These are phyloP conservation scores for Trifolium subterraneum DNA, from an alignment of 306 rosid species.

Conservation along the genomic window DNA sequence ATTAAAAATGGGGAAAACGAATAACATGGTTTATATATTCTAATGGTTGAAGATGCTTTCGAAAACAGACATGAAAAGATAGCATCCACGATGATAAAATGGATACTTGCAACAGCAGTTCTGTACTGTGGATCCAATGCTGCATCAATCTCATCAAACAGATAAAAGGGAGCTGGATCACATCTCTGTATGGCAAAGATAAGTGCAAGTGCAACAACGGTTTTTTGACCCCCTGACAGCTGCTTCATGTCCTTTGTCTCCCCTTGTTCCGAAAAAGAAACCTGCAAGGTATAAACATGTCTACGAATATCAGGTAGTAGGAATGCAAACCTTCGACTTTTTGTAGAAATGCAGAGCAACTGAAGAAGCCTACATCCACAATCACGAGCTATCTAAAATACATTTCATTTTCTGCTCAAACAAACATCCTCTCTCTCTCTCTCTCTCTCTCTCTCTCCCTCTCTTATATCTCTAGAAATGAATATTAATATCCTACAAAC, in stretches of 20 bases:
- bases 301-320: slow-evolving; percentile 32
- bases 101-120: slow-evolving; percentile 98
- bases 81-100: slow-evolving; percentile 29
- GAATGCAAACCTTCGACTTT: slow-evolving; percentile 4
- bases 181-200: slow-evolving; percentile 99
- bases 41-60: too few relatives aligned
- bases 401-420: not conserved
- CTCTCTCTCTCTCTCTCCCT: too few relatives aligned
- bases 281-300: slow-evolving; percentile 56
- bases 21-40: too few relatives aligned
- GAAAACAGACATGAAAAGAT: slow-evolving; percentile 26
- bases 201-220: slow-evolving; percentile 97
- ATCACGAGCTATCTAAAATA: slow-evolving; percentile 1
- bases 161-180: slow-evolving; percentile 99
- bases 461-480: slow-evolving; percentile 2
- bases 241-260: slow-evolving; percentile 98
- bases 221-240: slow-evolving; percentile 97
- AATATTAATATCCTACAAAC: slow-evolving; percentile 19
- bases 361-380: slow-evolving; percentile 20
- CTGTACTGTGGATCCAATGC: slow-evolving; percentile 98
- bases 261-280: slow-evolving; percentile 95
- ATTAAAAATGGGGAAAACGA: too few relatives aligned
- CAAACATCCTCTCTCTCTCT: too few relatives aligned
- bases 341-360: not conserved
- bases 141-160: slow-evolving; percentile 96